Base-by-base conservation (phyloP, 2,329 filamentous ascomycete genomes). In the Microcyclospora tardicrescens region DNA sequence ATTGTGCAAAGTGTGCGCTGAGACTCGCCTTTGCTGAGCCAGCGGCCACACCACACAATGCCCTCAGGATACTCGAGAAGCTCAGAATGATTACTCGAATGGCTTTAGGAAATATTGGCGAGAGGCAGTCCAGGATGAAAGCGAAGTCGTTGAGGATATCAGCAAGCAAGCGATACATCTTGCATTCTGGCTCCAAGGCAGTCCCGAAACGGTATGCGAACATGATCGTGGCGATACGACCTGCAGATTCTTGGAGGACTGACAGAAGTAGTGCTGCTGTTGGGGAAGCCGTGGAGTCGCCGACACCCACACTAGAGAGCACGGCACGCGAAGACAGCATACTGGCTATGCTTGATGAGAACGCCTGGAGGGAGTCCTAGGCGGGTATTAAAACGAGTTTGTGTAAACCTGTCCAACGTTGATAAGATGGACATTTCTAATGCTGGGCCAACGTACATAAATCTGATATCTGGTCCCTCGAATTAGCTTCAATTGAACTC, bases 21-120 rank as follows among this genome's bases (percentile, higher is more conserved):
- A 98, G 64, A 44, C 82, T 87, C 2, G 89, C 89, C 61, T 96
- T 96, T 46, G 84, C 82, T 39, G 84, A 86, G 10, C 83, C 85
- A 1, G 85, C 89, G 0, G 89, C 84, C 5, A 96, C 86, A 16
- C 89, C 91, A 55, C 91, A 96, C 0, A 95, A 64, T 0, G 76
- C 72, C 31, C 78, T 62, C 39, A 82, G 60, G 8, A 79, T 66
- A 43, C 77, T 79, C 16, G 72, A 72, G 16, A 70, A 60, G 49
- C 75, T 75, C 36, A 82, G 62, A 2, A 81, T 52, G 4, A 64
- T 48, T 1, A 82, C 72, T 6, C 78, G 64, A 2, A 66, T 54
- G 0, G 67, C 55, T 39, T 73, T 73, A 0, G 81, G 76, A 34
- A 93, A 73, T 12, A 73, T 74, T 0, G 86, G 86, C 3, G 81